A percentile compares a stretch with the other conserved stretches of the same genome.
phyloP scores from a whole-genome alignment of 2,329 filamentous ascomycete genomes.

The Calonectria pauciramosa region DNA sequence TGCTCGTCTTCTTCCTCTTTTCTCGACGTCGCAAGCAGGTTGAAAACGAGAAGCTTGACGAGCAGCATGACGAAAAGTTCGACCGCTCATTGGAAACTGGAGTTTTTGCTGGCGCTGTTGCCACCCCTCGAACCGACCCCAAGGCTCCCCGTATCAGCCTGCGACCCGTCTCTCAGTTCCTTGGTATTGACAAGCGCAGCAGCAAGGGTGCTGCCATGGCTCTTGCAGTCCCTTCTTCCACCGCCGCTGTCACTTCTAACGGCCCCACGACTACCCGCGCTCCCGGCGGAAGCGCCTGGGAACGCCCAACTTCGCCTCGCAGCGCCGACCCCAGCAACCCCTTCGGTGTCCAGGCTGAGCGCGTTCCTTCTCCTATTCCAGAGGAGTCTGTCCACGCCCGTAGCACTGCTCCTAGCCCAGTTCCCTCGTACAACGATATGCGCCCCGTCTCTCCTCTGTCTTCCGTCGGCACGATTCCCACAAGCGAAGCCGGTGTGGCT shows the following conservation, averaged over 20 bases:
- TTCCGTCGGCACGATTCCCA: not conserved
- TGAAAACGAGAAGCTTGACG: conserved; percentile 58
- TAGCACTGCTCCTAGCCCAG: conserved; percentile 49
- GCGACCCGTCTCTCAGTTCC: conserved; percentile 86
- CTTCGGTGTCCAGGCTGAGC: conserved; percentile 75
- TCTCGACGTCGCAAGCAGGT: conserved; percentile 78
- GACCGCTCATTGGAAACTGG: conserved; percentile 53
- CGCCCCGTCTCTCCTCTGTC: conserved; percentile 20
- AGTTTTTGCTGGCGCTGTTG: conserved; percentile 27
- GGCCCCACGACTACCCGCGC: conserved; percentile 41
- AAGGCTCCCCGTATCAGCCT: conserved; percentile 86
- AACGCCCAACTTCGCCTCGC: conserved; percentile 61
- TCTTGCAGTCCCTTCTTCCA: conserved; percentile 47
- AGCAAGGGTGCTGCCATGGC: conserved; percentile 64
- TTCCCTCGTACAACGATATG: conserved; percentile 45
- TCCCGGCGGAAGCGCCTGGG: conserved; percentile 58
- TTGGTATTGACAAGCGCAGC: conserved; percentile 64
- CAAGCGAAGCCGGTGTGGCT: conserved; percentile 41
- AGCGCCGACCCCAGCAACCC: conserved; percentile 75
- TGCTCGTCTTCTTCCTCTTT: conserved; percentile 80
- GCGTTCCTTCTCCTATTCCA: conserved; percentile 57
- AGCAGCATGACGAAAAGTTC: conserved; percentile 79
- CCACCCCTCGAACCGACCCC: conserved; percentile 55
- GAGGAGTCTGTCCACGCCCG: conserved; percentile 48
- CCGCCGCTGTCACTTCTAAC: conserved; percentile 31